Conservation (phyloP, 129 eudicot genomes). For the Pseudognaphalium luteoalbum region DNA sequence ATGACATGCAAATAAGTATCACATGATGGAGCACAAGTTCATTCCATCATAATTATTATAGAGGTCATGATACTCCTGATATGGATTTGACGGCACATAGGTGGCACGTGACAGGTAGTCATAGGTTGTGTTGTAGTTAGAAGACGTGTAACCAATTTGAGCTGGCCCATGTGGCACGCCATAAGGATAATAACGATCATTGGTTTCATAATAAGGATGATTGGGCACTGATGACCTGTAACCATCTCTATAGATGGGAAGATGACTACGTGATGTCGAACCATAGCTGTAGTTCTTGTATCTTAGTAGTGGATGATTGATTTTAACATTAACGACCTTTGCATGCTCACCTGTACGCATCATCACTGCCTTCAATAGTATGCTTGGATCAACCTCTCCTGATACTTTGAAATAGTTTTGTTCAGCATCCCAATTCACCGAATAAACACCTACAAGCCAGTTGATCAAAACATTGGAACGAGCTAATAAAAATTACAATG, state of each 20-base stretch:
- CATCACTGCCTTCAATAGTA: background rate
- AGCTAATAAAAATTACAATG: too few relatives aligned
- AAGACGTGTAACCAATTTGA: background rate
- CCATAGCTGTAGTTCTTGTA: background rate
- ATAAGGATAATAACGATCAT: background rate
- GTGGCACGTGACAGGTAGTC: background rate
- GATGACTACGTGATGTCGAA: background rate
- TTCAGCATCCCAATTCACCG: background rate
- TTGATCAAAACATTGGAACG: slow-evolving; percentile 15
- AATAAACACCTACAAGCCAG: slow-evolving; percentile 13
- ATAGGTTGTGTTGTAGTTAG: background rate
- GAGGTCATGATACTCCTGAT: background rate
- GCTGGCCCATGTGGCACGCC: background rate
- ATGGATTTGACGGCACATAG: background rate
- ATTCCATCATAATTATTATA: background rate
- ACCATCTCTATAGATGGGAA: background rate
- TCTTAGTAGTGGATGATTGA: slow-evolving; percentile 2
- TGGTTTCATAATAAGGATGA: background rate
- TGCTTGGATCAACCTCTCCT: slow-evolving; percentile 6
- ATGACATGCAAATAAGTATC: background rate
- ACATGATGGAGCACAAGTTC: background rate
- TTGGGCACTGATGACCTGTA: slow-evolving; percentile 5
- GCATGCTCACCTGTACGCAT: background rate
- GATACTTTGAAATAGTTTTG: background rate
- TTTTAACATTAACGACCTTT: background rate